phyloP scores from a whole-genome alignment of 106 monocot genomes.

The Platanthera zijinensis region DNA sequence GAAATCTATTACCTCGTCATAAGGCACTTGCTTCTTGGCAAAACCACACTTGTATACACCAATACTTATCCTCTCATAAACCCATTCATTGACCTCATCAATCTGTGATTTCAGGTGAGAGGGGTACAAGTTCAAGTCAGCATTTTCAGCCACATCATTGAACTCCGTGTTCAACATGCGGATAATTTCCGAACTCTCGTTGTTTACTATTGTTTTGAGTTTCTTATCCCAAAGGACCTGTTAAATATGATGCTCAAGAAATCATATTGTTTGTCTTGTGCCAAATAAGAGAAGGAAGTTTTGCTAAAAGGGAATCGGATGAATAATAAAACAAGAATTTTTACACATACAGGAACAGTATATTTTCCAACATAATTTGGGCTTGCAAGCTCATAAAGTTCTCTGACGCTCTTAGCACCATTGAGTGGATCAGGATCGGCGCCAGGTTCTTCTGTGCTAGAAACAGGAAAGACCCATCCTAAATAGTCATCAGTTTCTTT shows the following conservation, averaged over 20 bases:
- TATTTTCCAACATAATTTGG: conserved; percentile 82
- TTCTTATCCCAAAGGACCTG: conserved; percentile 92
- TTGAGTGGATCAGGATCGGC: conserved; percentile 68
- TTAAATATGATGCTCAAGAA: not conserved
- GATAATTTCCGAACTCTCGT: conserved; percentile 78
- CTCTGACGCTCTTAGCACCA: conserved; percentile 74
- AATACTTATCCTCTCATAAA: conserved; percentile 72
- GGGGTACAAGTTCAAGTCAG: conserved; percentile 62
- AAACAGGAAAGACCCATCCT: conserved; percentile 85
- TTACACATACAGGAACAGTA: conserved; percentile 75
- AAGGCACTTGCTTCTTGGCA: conserved; percentile 75
- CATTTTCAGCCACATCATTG: conserved; percentile 64
- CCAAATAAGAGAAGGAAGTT: too few species aligned
- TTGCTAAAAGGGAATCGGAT: not conserved
- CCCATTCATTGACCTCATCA: conserved; percentile 73
- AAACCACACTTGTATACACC: conserved; percentile 90
- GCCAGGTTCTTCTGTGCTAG: conserved; percentile 55
- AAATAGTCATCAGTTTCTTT: conserved; percentile 77
- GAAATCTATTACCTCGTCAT: conserved; percentile 53
- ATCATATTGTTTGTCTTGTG: not conserved
- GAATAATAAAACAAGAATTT: not conserved
- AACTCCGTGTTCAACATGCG: conserved; percentile 81
- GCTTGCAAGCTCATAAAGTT: conserved; percentile 75
- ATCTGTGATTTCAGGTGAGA: conserved; percentile 37
- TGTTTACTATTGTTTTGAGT: conserved; percentile 71